These are phyloP conservation scores for Arbutus unedo DNA, from an alignment of 148 eudicot species.

Conservation along the genomic window DNA sequence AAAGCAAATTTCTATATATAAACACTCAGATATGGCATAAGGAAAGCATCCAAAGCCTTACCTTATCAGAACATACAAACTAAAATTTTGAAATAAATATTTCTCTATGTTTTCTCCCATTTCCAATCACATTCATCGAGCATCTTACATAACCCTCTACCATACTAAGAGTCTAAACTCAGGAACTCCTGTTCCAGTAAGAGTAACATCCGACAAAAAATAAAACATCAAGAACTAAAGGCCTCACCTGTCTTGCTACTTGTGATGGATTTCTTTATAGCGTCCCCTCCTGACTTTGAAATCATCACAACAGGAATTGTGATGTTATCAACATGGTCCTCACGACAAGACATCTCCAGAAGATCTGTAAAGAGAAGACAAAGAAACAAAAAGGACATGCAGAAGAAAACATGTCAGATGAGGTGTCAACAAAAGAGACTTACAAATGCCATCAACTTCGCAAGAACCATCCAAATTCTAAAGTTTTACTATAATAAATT, in stretches of 20 bases:
- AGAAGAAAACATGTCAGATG: not conserved
- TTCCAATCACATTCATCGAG: not conserved
- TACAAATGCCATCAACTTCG: not conserved
- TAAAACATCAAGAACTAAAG: conserved; percentile 8
- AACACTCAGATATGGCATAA: not conserved
- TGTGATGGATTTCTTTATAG: conserved; percentile 44
- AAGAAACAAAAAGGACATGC: not conserved
- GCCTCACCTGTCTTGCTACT: conserved; percentile 55
- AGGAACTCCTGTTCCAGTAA: not conserved
- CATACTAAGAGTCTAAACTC: not conserved
- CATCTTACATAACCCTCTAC: not conserved
- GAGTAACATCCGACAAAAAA: not conserved
- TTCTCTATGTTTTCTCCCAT: not conserved
- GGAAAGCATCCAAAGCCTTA: not conserved
- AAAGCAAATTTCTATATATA: not conserved
- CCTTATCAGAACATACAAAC: not conserved
- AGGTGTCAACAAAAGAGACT: not conserved
- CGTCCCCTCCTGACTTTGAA: conserved; percentile 59
- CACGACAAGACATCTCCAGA: conserved; percentile 58
- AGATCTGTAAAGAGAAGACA: conserved; percentile 38
- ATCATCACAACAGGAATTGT: conserved; percentile 69
- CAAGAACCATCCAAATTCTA: conserved; percentile 1
- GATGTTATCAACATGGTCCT: conserved; percentile 46
- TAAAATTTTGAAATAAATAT: not conserved
- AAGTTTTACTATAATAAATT: not conserved